phyloP scores from a whole-genome alignment of 1,139 yeast species.

The Blastobotrys aristatus region DNA sequence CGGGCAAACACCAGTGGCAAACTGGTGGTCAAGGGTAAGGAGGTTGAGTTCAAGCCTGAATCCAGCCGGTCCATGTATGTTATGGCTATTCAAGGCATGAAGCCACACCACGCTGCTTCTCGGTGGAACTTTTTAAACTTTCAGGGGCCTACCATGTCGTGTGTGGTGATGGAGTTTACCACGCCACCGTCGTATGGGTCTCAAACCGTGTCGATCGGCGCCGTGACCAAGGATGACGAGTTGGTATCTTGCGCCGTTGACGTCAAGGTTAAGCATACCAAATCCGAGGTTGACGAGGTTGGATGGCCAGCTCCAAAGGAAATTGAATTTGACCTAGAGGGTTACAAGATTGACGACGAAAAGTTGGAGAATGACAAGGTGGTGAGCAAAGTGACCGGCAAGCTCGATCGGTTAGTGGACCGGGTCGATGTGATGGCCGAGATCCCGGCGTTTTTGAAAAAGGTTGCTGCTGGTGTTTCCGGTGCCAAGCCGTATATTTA shows the following conservation, averaged over 20 bases:
- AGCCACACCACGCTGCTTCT: constrained; percentile 98
- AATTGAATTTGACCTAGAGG: constrained; percentile 55
- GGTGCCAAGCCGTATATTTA: constrained; percentile 95
- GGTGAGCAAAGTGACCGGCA: constrained; percentile 31
- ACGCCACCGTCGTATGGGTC: constrained; percentile 88
- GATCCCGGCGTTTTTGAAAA: constrained; percentile 89
- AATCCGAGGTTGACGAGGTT: constrained; percentile 57
- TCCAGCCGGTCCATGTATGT: constrained; percentile 74
- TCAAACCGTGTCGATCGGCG: constrained; percentile 76
- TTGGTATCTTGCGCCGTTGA: constrained; percentile 62
- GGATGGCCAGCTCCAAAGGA: constrained; percentile 88
- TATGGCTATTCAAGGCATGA: constrained; percentile 99
- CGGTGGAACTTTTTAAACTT: constrained; percentile 92
- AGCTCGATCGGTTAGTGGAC: constrained; percentile 59
- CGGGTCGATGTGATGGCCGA: constrained; percentile 98
- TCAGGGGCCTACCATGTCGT: constrained; percentile 70
- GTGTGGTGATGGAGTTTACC: constrained; percentile 89
- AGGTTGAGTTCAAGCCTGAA: constrained; percentile 37
- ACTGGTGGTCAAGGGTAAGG: constrained; percentile 38
- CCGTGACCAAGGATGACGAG: constrained; percentile 59
- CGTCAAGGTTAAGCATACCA: constrained; percentile 60
- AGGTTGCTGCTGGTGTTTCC: constrained; percentile 87
- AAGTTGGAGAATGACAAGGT: constrained; percentile 38
- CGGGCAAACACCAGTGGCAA: constrained; percentile 68
- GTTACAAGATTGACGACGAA: constrained; percentile 41